phyloP scores from a whole-genome alignment of 2,329 filamentous ascomycete genomes.

The Tympanopsis confertula region DNA sequence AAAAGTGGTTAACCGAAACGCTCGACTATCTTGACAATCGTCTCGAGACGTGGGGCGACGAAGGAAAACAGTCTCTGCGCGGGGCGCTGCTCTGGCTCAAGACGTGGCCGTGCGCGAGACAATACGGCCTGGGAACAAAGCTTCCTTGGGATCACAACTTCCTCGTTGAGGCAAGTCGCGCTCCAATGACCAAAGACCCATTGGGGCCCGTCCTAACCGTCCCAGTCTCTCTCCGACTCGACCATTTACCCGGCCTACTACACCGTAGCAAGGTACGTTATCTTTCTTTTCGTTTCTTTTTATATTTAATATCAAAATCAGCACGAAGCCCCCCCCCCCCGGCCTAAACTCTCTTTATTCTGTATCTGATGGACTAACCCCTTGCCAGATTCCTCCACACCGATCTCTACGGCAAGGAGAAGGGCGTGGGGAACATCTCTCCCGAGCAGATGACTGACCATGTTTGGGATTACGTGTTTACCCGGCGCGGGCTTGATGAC shows the following conservation, averaged over 20 bases:
- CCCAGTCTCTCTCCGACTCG: constrained; percentile 80
- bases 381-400: constrained; percentile 58
- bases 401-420: constrained; percentile 72
- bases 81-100: constrained; percentile 84
- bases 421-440: constrained; percentile 57
- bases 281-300: too few relatives aligned
- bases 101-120: constrained; percentile 88
- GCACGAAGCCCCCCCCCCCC: too few relatives aligned
- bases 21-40: constrained; percentile 60
- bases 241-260: constrained; percentile 88
- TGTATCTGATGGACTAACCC: constrained; percentile 80
- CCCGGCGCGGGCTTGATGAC: constrained; percentile 57
- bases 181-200: constrained; percentile 85
- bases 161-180: constrained; percentile 87
- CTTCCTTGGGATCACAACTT: constrained; percentile 87
- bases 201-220: constrained; percentile 83
- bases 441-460: constrained; percentile 87
- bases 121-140: constrained; percentile 84
- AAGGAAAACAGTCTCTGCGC: constrained; percentile 71
- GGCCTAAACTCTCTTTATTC: constrained; percentile 76
- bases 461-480: constrained; percentile 94
- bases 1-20: constrained; percentile 69
- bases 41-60: constrained; percentile 69
- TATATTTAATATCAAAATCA: too few relatives aligned
- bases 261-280: constrained; percentile 39